These are phyloP conservation scores for Oenanthe sinensis DNA, from an alignment of 129 eudicot genomes.

Conservation along the genomic window DNA sequence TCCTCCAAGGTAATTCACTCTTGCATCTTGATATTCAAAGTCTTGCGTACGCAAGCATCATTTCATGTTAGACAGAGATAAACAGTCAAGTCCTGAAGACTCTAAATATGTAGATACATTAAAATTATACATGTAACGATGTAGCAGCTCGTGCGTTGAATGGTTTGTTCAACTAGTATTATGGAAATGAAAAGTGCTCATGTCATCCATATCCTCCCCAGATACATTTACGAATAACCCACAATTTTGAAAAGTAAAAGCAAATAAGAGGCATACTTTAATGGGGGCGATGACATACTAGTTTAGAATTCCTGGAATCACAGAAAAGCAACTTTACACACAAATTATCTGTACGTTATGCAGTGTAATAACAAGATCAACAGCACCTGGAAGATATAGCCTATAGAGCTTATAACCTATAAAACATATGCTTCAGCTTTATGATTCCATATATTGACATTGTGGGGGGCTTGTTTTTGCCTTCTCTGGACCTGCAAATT, in stretches of 20 bases:
- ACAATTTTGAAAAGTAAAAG: background rate
- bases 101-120: no score
- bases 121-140: no score
- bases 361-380: slow-evolving; percentile 18
- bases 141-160: background rate
- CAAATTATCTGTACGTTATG: slow-evolving; percentile 13
- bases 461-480: slow-evolving; percentile 77
- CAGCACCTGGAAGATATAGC: slow-evolving; percentile 12
- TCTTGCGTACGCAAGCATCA: no score
- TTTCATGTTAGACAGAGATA: no score
- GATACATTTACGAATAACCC: background rate
- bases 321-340: slow-evolving; percentile 28
- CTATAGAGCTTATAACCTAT: slow-evolving; percentile 8
- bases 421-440: slow-evolving; percentile 5
- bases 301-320: background rate
- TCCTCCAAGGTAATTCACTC: no score
- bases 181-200: background rate
- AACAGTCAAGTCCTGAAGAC: no score
- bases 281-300: background rate
- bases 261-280: background rate
- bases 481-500: slow-evolving; percentile 37
- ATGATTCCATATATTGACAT: slow-evolving; percentile 58
- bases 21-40: no score
- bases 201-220: background rate
- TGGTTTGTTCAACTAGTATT: no score